Percentiles rank a stretch among this genome's conserved stretches.
phyloP scores from a whole-genome alignment of 1,284 basidiomycete genomes.

The Cystobasidium sp. region DNA sequence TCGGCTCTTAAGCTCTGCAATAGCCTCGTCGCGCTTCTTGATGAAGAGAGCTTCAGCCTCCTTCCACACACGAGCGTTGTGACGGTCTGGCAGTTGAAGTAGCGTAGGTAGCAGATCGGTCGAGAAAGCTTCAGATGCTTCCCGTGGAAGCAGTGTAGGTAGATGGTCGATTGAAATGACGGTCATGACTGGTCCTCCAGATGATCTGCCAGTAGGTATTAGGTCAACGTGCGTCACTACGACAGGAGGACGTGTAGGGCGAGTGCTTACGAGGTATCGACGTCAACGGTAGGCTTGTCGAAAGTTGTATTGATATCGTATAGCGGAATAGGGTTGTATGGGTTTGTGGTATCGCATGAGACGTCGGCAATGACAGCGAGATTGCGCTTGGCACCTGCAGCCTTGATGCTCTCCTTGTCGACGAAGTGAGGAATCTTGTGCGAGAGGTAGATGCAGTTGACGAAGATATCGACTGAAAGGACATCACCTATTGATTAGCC shows the following conservation, averaged over 20 bases:
- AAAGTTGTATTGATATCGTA: conserved; percentile 97
- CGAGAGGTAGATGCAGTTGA: conserved; percentile 99
- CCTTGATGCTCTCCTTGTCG: conserved; percentile 71
- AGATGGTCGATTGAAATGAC: conserved; percentile 98
- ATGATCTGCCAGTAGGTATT: conserved; percentile 47
- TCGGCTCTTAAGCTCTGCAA: conserved; percentile 25
- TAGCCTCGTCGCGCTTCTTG: conserved; percentile 67
- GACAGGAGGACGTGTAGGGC: conserved; percentile 11
- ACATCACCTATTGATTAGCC: conserved; percentile 21
- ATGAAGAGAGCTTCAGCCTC: conserved; percentile 86
- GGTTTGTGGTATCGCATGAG: conserved; percentile 99
- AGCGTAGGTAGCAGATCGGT: conserved; percentile 84
- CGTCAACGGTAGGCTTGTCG: conserved; percentile 86
- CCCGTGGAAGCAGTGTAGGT: conserved; percentile 91
- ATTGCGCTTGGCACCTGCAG: conserved; percentile 70
- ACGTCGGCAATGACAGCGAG: conserved; percentile 93
- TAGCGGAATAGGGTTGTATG: conserved; percentile 96
- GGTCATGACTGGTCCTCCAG: conserved; percentile 65
- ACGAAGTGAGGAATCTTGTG: conserved; percentile 88
- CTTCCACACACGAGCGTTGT: conserved; percentile 78
- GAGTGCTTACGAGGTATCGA: conserved; percentile 71
- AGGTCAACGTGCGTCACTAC: neutral
- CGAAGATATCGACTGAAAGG: conserved; percentile 82
- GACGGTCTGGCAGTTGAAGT: conserved; percentile 70
- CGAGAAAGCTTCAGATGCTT: conserved; percentile 97